Evolutionary conservation across 1,139 yeast genomes (phyloP), one percentile per base, ranked within the genome.

Genomic region (Sugiyamaella novakii): DNA sequence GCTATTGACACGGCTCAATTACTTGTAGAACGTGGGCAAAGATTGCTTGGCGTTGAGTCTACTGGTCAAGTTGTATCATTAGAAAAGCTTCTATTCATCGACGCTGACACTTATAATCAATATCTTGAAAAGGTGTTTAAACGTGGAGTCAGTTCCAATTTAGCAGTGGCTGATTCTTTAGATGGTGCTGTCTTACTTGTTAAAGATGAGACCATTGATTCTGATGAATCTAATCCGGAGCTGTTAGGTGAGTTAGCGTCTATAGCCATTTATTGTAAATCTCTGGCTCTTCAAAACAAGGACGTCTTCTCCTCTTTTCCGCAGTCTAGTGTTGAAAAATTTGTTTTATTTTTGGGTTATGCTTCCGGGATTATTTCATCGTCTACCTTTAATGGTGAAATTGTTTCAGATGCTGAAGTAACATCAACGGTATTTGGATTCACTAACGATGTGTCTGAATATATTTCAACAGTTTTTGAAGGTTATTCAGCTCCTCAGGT

Each of bases 61-160:
- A 43, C 39, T 14, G 54, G 52, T 27, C 22, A n/a, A 22, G 10
- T 18, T 5, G n/a, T 7, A 7, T n/a, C 31, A 5, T 28, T 46
- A 17, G 25, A 29, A 22, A 28, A 22, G 35, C 37, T 46, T 11
- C 72, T 75, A 50, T 56, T 74, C 12, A 52, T 68, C 0, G 33
- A 27, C 12, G 59, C 72, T 2, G 55, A 66, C 1, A 65, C 67
- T 33, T 71, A 77, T 47, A 37, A 43, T 8, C n/a, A 24, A 24
- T 14, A 22, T 11, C 45, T 48, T 12, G 29, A 25, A 5, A 21
- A 25, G 8, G 15, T 44, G 11, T 29, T 33, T 18, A 17, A 8
- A 5, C 21, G 14, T 17, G 19, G 11, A 6, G 43, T 48, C 15
- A 42, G 21, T 17, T 35, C 29, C 14, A 33, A 36, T 15, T 17